These are phyloP conservation scores for Paracamarosporium sp. DNA, from an alignment of 2,329 filamentous ascomycete species.

Conservation along the genomic window DNA sequence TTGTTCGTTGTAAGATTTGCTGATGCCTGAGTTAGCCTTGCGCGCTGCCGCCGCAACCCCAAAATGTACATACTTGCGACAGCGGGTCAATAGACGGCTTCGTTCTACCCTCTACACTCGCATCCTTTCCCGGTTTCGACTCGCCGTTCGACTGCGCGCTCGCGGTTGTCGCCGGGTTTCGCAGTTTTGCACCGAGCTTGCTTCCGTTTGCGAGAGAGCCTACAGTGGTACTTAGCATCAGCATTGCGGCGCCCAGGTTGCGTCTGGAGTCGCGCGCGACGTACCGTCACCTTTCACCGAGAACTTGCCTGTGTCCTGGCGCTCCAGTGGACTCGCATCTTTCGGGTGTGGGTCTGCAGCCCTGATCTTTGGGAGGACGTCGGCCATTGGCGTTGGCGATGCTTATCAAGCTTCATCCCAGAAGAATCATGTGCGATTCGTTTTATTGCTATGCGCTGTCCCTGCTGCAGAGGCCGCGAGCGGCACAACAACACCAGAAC, in stretches of 20 bases:
- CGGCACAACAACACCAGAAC: background rate
- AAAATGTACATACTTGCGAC: slow-evolving; percentile 64
- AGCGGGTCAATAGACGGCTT: slow-evolving; percentile 66
- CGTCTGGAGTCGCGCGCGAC: slow-evolving; percentile 4
- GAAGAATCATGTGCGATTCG: background rate
- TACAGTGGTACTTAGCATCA: slow-evolving; percentile 23
- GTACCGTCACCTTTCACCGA: slow-evolving; percentile 34
- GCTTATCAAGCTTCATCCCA: slow-evolving; percentile 6
- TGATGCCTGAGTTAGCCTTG: slow-evolving; percentile 27
- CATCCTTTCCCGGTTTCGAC: slow-evolving; percentile 20
- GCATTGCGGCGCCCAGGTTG: slow-evolving; percentile 14
- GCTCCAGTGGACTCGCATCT: slow-evolving; percentile 37
- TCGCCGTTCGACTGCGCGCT: slow-evolving; percentile 22
- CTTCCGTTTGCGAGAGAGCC: slow-evolving; percentile 28
- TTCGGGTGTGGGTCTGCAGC: slow-evolving; percentile 51
- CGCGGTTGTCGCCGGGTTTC: slow-evolving; percentile 29
- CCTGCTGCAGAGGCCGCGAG: background rate
- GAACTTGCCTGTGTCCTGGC: slow-evolving; percentile 32
- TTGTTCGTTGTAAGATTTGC: slow-evolving; percentile 70
- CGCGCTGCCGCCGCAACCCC: slow-evolving; percentile 1
- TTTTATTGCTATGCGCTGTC: background rate
- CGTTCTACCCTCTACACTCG: slow-evolving; percentile 19
- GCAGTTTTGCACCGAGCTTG: slow-evolving; percentile 35
- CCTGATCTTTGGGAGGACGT: slow-evolving; percentile 52
- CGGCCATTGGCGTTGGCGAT: slow-evolving; percentile 37